These are phyloP conservation scores for Didymella sp. DNA, from an alignment of 2,329 filamentous ascomycete genomes.

Conservation along the genomic window DNA sequence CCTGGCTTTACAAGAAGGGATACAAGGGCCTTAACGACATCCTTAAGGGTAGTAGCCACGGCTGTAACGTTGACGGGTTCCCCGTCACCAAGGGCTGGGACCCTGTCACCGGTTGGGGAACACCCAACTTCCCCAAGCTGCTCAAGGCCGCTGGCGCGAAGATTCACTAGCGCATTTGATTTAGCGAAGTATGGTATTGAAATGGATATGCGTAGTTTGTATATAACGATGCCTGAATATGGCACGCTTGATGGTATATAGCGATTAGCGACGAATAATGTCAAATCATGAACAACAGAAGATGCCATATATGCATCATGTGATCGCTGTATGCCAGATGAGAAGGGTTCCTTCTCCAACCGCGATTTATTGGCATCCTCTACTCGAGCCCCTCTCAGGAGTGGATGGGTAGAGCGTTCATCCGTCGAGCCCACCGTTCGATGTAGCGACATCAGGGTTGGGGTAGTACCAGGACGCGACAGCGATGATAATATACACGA, in stretches of 20 bases:
- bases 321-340: not conserved
- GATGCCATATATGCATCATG: too few relatives aligned
- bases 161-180: slow-evolving; percentile 6
- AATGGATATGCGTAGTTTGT: not conserved
- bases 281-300: slow-evolving; percentile 12
- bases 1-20: slow-evolving; percentile 63
- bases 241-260: slow-evolving; percentile 4
- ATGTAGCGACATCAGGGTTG: slow-evolving; percentile 52
- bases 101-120: slow-evolving; percentile 48
- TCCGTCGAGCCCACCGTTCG: slow-evolving; percentile 30
- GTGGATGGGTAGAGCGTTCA: not conserved
- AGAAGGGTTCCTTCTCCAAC: not conserved
- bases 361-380: not conserved
- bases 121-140: slow-evolving; percentile 42
- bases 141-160: slow-evolving; percentile 33
- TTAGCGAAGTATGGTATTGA: not conserved
- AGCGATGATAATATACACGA: slow-evolving; percentile 69
- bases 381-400: not conserved
- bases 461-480: slow-evolving; percentile 69
- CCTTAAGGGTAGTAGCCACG: slow-evolving; percentile 46
- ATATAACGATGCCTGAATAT: slow-evolving; percentile 1
- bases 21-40: slow-evolving; percentile 60
- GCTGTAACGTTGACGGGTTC: slow-evolving; percentile 51
- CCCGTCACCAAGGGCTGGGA: slow-evolving; percentile 48
- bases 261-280: slow-evolving; percentile 17